Conservation (phyloP, 2,329 filamentous ascomycete species). For the Diaporthe capsici region DNA sequence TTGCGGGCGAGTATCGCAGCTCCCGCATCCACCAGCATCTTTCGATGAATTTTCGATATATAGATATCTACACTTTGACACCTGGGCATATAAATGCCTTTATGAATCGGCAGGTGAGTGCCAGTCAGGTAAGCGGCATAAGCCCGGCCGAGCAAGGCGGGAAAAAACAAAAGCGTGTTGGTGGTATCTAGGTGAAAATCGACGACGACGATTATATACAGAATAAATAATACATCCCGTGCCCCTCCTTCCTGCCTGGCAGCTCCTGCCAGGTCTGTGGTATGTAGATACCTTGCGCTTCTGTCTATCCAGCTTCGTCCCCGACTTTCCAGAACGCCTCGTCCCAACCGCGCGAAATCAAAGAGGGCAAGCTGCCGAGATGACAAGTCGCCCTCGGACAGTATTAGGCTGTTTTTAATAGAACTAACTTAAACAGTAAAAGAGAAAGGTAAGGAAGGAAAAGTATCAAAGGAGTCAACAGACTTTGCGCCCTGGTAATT, state of each 20-base stretch:
- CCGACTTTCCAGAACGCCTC: conserved; percentile 21
- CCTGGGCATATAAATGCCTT: not conserved
- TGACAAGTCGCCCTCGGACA: not conserved
- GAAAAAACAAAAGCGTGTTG: conserved; percentile 29
- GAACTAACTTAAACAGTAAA: not conserved
- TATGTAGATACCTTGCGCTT: not conserved
- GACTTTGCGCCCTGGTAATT: not conserved
- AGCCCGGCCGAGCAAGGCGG: too few species aligned
- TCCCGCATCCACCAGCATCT: not conserved
- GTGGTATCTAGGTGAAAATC: conserved; percentile 37
- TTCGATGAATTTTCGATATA: not conserved
- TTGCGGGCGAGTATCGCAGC: not conserved
- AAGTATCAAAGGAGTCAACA: not conserved
- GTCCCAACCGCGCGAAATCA: conserved; percentile 2
- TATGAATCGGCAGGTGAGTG: not conserved
- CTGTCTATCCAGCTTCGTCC: conserved; percentile 16
- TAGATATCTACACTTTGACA: not conserved
- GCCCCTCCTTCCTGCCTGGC: not conserved
- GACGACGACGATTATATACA: conserved; percentile 33
- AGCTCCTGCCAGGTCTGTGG: not conserved
- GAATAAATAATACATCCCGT: conserved; percentile 24
- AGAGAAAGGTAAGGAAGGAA: not conserved
- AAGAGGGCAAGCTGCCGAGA: not conserved
- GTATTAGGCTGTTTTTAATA: not conserved
- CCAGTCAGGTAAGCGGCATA: not conserved